Conservation (phyloP, 441 rosid genomes). For the Omphalea diandra region DNA sequence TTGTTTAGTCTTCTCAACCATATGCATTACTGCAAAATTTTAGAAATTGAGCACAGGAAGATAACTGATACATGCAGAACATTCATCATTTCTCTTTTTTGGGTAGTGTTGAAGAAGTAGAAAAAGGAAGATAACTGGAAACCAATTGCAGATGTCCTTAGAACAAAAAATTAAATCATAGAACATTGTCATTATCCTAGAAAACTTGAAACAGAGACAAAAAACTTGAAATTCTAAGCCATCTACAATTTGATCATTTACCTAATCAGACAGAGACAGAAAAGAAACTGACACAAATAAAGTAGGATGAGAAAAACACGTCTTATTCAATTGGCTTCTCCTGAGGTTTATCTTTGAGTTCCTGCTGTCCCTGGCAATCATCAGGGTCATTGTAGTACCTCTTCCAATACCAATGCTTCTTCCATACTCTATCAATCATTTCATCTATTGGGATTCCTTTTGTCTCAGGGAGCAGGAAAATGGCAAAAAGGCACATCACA, state of each 20-base stretch:
- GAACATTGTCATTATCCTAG: background rate
- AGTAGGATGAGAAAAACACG: background rate
- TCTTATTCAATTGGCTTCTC: background rate
- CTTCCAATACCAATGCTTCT: slow-evolving; percentile 70
- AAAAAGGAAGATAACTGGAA: slow-evolving; percentile 3
- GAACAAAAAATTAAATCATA: background rate
- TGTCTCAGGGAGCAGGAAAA: slow-evolving; percentile 56
- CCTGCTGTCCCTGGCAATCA: background rate
- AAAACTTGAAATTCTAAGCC: background rate
- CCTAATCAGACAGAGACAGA: background rate
- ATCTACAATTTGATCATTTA: slow-evolving; percentile 3
- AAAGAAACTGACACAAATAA: no score
- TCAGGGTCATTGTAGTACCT: slow-evolving; percentile 29
- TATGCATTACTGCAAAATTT: no score
- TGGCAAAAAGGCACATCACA: slow-evolving; percentile 36
- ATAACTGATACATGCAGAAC: background rate
- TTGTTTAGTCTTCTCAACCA: no score
- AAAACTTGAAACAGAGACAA: background rate
- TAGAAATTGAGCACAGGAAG: no score
- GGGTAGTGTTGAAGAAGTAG: background rate
- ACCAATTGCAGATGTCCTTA: background rate
- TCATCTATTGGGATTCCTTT: slow-evolving; percentile 73
- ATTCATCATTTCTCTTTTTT: background rate
- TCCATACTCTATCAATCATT: slow-evolving; percentile 65
- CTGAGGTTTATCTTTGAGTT: slow-evolving; percentile 7